Percentiles rank a stretch among this genome's conserved stretches.
These are phyloP conservation scores for Phytopythium litorale DNA, from an alignment of 352 stramenopile species.

Conservation along the genomic window DNA sequence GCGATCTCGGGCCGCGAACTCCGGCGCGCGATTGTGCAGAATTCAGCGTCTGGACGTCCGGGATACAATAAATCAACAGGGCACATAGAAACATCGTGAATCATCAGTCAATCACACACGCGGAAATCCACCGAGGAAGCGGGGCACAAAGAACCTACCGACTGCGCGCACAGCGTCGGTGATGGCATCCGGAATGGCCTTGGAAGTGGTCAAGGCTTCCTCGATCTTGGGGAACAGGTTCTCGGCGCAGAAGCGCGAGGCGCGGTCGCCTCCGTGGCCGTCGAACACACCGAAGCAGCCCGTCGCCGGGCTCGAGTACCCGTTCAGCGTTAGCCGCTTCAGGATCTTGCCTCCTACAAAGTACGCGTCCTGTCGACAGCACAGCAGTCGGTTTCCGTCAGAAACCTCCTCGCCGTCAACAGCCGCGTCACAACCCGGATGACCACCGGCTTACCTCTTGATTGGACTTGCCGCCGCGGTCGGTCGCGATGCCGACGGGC, in stretches of 20 bases:
- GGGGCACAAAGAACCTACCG: slow-evolving; percentile 26
- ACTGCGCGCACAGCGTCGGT: slow-evolving; percentile 51
- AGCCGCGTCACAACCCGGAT: too few species aligned
- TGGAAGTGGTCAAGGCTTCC: slow-evolving; percentile 28
- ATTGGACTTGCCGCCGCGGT: slow-evolving; percentile 68
- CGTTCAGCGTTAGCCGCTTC: slow-evolving; percentile 72
- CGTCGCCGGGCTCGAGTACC: slow-evolving; percentile 49
- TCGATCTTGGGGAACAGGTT: slow-evolving; percentile 66
- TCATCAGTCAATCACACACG: neutral
- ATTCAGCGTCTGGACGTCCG: slow-evolving; percentile 44
- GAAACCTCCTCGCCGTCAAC: too few species aligned
- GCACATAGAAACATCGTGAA: neutral
- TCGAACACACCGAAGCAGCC: slow-evolving; percentile 85
- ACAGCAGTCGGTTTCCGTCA: too few species aligned
- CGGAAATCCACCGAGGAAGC: neutral
- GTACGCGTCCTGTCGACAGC: slow-evolving; percentile 60
- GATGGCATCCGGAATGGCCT: slow-evolving; percentile 49
- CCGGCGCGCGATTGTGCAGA: slow-evolving; percentile 51
- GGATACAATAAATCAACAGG: neutral
- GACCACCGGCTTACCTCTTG: slow-evolving; percentile 45
- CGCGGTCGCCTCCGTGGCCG: slow-evolving; percentile 73
- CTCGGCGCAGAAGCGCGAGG: slow-evolving; percentile 74
- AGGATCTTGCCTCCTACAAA: slow-evolving; percentile 65
- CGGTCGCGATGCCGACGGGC: slow-evolving; percentile 60
- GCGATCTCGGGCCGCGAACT: slow-evolving; percentile 29